Base-by-base conservation (phyloP, 2,329 filamentous ascomycete genomes). In the Trichoderma sp. region DNA sequence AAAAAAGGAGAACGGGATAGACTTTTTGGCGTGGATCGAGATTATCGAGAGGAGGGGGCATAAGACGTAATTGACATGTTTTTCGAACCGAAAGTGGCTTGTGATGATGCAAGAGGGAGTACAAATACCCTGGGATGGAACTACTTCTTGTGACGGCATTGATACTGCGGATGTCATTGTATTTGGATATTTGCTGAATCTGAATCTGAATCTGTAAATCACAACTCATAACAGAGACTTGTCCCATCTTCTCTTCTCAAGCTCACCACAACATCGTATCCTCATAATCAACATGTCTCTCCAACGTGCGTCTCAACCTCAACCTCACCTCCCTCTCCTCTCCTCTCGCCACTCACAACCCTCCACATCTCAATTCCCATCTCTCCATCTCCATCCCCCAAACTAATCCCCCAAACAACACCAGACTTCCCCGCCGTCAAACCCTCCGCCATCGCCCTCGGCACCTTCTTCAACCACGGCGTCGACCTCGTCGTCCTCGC, bases 381-480 rank as follows among this genome's bases (percentile, higher is more conserved):
- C 60, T 70, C 42, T 69, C 69, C 56, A 9, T 58, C 35, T 17
- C 4, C 4, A 9, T 2, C 12, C 8, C 19, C 19, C 8, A 42
- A 56, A 56, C 34, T 35, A 50, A 61, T 17, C 50, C 34, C 27
- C 19, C 19, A 37, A 6, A 9, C 5, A 8, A 4, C 19, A 34
- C 19, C 68, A 87, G 85, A 88, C 77, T 83, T 89, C 37, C 86
- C 86, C 72, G 79, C 94, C 74, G 95, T 99, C 78, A 98, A 97
- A 90, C 95, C 95, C 75, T 97, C 94, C 78, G 94, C 95, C 77
- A 97, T 99, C 78, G 95, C 94, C 77, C 89, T 98, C 77, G 95
- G 95, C 83, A 95, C 94, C 71, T 84, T 93, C 81, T 99, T 97
- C 89, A 97, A 92, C 87, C 94, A 99, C 84, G 90, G 90, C 76